Evolutionary conservation across 176 grass and related monocot species (phyloP).

Genomic region (Pontederia paniculata): DNA sequence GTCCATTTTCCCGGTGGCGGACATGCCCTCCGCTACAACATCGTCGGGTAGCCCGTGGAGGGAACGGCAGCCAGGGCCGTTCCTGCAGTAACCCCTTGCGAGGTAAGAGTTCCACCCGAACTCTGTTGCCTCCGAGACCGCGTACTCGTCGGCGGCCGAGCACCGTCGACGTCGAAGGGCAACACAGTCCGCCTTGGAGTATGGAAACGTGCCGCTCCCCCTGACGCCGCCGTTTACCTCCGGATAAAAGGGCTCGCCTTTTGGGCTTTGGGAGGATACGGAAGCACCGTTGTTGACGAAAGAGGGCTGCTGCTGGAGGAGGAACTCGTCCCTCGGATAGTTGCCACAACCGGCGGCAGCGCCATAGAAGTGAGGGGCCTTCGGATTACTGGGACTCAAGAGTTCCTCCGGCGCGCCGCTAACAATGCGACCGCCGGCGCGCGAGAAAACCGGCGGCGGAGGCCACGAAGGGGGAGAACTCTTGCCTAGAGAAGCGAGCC

Average conservation of each 20-base stretch:
- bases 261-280: background rate
- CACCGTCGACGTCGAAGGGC: slow-evolving; percentile 39
- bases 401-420: slow-evolving; percentile 47
- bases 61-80: slow-evolving; percentile 69
- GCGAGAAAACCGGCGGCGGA: slow-evolving; percentile 41
- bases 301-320: slow-evolving; percentile 63
- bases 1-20: background rate
- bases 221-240: slow-evolving; percentile 19
- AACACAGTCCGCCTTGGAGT: slow-evolving; percentile 14
- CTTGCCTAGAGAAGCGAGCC: slow-evolving; percentile 36
- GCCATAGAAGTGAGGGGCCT: slow-evolving; percentile 32
- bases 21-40: background rate
- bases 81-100: slow-evolving; percentile 82
- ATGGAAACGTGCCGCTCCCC: slow-evolving; percentile 20
- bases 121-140: slow-evolving; percentile 17
- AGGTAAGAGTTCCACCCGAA: slow-evolving; percentile 77
- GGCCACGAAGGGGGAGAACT: slow-evolving; percentile 51
- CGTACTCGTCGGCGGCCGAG: slow-evolving; percentile 48
- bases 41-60: slow-evolving; percentile 61
- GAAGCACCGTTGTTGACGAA: slow-evolving; percentile 42
- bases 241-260: slow-evolving; percentile 12
- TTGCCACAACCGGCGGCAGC: background rate
- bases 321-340: slow-evolving; percentile 40
- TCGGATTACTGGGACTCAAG: slow-evolving; percentile 26
- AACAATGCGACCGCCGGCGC: slow-evolving; percentile 18